These are phyloP conservation scores for Pythium biforme DNA, from an alignment of 352 stramenopile species.

Conservation along the genomic window DNA sequence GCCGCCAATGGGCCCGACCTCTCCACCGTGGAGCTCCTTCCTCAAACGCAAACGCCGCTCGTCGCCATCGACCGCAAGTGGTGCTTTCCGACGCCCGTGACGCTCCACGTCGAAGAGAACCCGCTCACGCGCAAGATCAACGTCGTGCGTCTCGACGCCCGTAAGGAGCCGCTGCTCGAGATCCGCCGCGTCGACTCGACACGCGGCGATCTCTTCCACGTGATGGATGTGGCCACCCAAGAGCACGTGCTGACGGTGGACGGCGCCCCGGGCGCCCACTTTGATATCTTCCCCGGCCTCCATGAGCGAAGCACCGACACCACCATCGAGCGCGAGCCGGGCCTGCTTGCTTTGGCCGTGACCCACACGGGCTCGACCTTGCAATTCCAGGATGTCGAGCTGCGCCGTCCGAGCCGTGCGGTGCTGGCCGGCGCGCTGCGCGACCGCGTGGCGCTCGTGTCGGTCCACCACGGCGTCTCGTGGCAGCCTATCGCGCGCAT, in stretches of 20 bases:
- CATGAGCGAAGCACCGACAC: constrained; percentile 2
- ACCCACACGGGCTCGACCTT: neutral
- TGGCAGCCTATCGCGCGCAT: constrained; percentile 12
- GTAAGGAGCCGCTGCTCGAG: constrained; percentile 8
- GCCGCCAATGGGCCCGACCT: no score
- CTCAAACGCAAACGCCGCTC: constrained; percentile 6
- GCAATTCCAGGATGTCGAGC: constrained; percentile 12
- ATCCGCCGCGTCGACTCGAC: constrained; percentile 6
- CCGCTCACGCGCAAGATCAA: constrained; percentile 15
- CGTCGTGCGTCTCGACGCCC: neutral
- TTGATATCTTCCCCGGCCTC: constrained; percentile 3
- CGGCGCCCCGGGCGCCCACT: neutral
- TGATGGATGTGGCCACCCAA: neutral
- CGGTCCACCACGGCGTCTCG: constrained; percentile 12
- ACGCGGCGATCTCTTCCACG: constrained; percentile 6
- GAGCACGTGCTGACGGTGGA: constrained; percentile 12
- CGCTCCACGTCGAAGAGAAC: constrained; percentile 9
- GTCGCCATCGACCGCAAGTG: constrained; percentile 8
- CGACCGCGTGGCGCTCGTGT: constrained; percentile 12
- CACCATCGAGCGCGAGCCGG: constrained; percentile 1
- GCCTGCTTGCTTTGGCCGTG: neutral
- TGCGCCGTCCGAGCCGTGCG: constrained; percentile 10
- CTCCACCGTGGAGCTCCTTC: neutral
- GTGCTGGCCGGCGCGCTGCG: neutral
- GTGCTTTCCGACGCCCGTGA: neutral